Evolutionary conservation across 164 flowering plant genomes (phyloP), one percentile per base, ranked within the genome.

Genomic region (Vitis rupestris): DNA sequence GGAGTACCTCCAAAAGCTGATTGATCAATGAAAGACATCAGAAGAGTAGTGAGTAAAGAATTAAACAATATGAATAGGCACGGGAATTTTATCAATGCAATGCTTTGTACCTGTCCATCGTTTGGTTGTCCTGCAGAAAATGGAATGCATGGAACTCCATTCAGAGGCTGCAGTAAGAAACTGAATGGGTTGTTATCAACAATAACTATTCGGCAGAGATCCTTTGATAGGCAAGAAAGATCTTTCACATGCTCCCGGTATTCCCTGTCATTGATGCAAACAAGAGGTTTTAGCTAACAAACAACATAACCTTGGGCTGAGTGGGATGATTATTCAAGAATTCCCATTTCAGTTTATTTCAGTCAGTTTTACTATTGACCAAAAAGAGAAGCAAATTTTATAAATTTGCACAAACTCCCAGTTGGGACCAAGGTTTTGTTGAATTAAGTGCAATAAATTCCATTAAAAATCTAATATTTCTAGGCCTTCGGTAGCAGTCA

Each of bases 111-210:
- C 99, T 95, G 98, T 14, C 82, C 87, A 78, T 95, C 98, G 9
- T 79, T 82, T 10, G 97, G 94, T 72, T 91, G 91, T 61, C 88
- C 92, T 27, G 94, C 93, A 67, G 98, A 87, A 74, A 95, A 95
- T 62, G 99, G 93, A 53, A 95, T 64, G 72, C 99, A 95, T 8
- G 99, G 99, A 71, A 95, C 87, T 66, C 99, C 99, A 81, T 95
- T 93, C 16, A 84, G 29, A 6, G 99, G 99, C 75, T 95, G 99
- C 83, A 93, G 80, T 63, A 95, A 76, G 83, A 95, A 95, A 81
- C 99, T 95, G 82, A 93, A 95, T 6, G 98, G 99, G 59, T 95
- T 95, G 80, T 95, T 95, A 66, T 95, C 99, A 15, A 93, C 92
- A 66, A 95, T 79, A 52, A 95, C 98, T 23, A 78, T 86, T 63